phyloP scores from a whole-genome alignment of 331 rosid genomes.

The Rhamnella rubrinervis region DNA sequence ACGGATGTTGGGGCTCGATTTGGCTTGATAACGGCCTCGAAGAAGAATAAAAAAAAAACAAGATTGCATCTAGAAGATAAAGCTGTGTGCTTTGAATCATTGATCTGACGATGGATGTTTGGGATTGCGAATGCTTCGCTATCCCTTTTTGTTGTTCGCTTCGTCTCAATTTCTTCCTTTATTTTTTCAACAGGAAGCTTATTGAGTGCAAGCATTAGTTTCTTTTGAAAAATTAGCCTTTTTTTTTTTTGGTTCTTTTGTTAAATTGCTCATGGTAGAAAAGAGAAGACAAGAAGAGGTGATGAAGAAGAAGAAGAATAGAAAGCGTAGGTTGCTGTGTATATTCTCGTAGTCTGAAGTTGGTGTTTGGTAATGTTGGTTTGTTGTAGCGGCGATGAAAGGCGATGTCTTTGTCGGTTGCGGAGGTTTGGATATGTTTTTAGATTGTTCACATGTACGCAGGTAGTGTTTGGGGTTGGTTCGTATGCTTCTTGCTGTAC shows the following conservation, averaged over 20 bases:
- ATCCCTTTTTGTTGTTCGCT: constrained; percentile 20
- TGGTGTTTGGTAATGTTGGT: not conserved
- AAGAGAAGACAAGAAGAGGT: not conserved
- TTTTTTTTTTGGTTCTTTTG: not conserved
- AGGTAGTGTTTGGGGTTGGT: not conserved
- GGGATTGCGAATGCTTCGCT: not conserved
- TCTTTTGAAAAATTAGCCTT: not conserved
- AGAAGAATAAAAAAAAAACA: too few relatives aligned
- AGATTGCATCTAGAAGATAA: not conserved
- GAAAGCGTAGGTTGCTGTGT: not conserved
- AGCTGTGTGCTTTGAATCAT: not conserved
- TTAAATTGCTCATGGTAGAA: too few relatives aligned
- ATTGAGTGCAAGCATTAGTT: constrained; percentile 26
- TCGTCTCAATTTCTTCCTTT: constrained; percentile 54
- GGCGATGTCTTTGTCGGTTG: not conserved
- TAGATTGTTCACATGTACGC: not conserved
- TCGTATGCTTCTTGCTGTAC: not conserved
- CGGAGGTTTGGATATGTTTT: not conserved
- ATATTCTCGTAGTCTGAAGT: constrained; percentile 4
- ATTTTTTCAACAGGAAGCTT: constrained; percentile 70
- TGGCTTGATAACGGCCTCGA: constrained; percentile 17
- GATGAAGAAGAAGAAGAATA: not conserved
- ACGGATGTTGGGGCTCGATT: constrained; percentile 62
- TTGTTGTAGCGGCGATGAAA: not conserved
- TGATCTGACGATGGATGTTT: not conserved